Evolutionary conservation across 352 stramenopile species (phyloP), one percentile per base, ranked within the genome.

Genomic region (Blastocystis sp.): DNA sequence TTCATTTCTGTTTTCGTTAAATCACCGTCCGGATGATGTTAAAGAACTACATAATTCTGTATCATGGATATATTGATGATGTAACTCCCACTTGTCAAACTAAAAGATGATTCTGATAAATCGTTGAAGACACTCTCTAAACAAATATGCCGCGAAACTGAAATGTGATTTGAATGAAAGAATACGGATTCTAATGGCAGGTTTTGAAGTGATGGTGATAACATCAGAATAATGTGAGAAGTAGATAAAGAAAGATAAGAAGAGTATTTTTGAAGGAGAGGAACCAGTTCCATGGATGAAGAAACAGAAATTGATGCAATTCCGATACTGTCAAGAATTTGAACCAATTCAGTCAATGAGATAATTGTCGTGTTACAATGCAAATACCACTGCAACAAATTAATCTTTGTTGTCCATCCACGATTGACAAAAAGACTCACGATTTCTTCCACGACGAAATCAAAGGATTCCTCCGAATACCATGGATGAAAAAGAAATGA

Each of bases 1-100:
- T 84, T 84, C 24, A 35, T 15, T 44, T 84, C 73, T 24, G 73
- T 84, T 51, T 84, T 84, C 15, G 42, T 27, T 9, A 84, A n/a
- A 44, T 84, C 73, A 42, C 73, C 73, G 19, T 58, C n/a, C 6
- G 73, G 73, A 22, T 84, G 33, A 22, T 22, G 73, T 84, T 35
- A 84, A 84, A 57, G 73, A 60, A 15, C 24, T 64, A 6, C 22
- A 30, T 5, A 48, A 24, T 2, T 22, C 11, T 0, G 24, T 9
- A 9, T 24, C 19, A 48, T 27, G 73, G 73, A 84, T 84, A 84
- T 84, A 68, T 84, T 84, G 27, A 84, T 44, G 4, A 84, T 57
- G 73, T 60, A 81, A 33, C 62, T 51, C n/a, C 70, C 70, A 7
- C 62, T 60, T 24, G 27, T 48, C 22, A 35, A 40, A 81, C 1